These are phyloP conservation scores for Fallopia convolvulus DNA, from an alignment of 148 eudicot species.

Conservation along the genomic window DNA sequence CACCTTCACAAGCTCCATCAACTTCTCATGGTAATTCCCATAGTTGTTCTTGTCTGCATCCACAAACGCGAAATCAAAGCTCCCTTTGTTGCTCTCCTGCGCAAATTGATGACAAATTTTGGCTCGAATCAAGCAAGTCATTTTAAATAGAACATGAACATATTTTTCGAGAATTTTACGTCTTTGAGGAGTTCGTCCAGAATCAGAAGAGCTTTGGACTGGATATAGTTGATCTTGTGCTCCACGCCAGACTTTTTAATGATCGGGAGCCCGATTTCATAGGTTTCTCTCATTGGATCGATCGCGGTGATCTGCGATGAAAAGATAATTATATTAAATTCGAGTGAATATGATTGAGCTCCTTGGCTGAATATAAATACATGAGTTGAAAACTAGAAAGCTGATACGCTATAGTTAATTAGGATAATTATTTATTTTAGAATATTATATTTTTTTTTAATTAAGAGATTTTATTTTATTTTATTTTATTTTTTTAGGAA, in stretches of 20 bases:
- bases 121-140: not conserved
- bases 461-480: too few species aligned
- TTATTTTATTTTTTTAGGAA: too few species aligned
- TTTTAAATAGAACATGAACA: too few species aligned
- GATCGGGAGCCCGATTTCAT: constrained; percentile 12
- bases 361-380: too few species aligned
- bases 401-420: too few species aligned
- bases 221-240: constrained; percentile 13
- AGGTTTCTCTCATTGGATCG: constrained; percentile 5
- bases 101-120: not conserved
- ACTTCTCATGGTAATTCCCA: constrained; percentile 23
- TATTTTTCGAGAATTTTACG: not conserved
- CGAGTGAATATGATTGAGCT: not conserved
- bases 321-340: too few species aligned
- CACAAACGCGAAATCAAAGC: constrained; percentile 29
- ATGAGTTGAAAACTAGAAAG: too few species aligned
- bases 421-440: too few species aligned
- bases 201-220: constrained; percentile 13
- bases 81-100: constrained; percentile 17
- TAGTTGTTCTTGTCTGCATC: constrained; percentile 36
- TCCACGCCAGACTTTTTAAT: constrained; percentile 14
- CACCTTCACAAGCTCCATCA: constrained; percentile 12
- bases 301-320: not conserved
- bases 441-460: too few species aligned
- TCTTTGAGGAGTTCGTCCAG: constrained; percentile 14